Evolutionary conservation across 139 green algal genomes (phyloP), one percentile per base, ranked within the genome.

Genomic region (Picochlorum sp.): DNA sequence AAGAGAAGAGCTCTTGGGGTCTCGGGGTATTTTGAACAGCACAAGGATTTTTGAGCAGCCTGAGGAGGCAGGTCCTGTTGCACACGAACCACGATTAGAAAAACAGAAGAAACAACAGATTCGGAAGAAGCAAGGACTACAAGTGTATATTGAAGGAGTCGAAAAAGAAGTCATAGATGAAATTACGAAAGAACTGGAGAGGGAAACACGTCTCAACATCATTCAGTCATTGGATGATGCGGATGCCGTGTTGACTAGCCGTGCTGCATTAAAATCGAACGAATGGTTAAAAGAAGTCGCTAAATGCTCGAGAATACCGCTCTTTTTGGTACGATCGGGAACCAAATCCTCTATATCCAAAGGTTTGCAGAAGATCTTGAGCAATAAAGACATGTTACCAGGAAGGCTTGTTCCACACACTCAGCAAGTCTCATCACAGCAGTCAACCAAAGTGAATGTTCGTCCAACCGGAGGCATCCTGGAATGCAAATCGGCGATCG

Each of bases 231-330:
- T 66, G 15, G n/a, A 66, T 26, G 10, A 66, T 20, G 37, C 37
- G 0, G 32, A 66, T 20, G 61, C 49, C 23, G 38, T 66, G 10
- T 21, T 66, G 15, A 32, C 61, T 14, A 66, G 34, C n/a, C n/a
- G 61, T 46, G 14, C 6, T 21, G 38, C 37, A 45, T 21, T 66
- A 16, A 56, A 58, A 54, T 13, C 23, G 11, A 56, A 20, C 41
- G 15, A 28, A 37, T 66, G 61, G 61, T 20, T 66, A n/a, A 66
- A 66, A 13, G 49, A 38, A 23, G 61, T 32, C 9, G 46, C 61
- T 5, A 44, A 66, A 32, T 21, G 14, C 10, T 28, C 61, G 9
- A n/a, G 4, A 24, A 54, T 66, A 46, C 61, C 61, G 7, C n/a
- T 66, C 7, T 66, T 66, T 47, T 0, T 32, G 18, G 61, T 66